Base-by-base conservation (phyloP, 768 basidiomycete genomes). In the Macrolepiota dolichaula region DNA sequence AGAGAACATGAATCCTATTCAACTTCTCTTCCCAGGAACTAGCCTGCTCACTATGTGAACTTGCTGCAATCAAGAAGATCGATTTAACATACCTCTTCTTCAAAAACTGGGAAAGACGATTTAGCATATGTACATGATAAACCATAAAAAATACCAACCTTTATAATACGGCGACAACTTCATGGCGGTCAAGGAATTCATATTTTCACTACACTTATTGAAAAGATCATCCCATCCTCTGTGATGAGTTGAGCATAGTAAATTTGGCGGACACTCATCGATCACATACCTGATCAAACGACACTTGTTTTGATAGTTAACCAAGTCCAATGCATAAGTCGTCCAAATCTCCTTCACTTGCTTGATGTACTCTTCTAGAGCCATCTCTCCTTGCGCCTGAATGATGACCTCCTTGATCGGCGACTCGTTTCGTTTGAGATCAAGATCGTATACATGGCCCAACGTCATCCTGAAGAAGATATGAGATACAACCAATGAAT, bases 341-440 rank as follows among this genome's bases (percentile, higher is more conserved):
- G 92, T 91, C 97, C 97, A 99, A 1, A 84, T 92, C 75, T 98
- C 97, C 72, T 94, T 94, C 70, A 99, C 97, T 74, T 96, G 92
- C 61, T 91, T 90, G 72, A 97, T 89, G 72, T 95, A 97, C 70
- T 96, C 94, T 72, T 97, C 95, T 25, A 96, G 82, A 13, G 94
- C 94, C 92, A 95, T 92, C 89, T 99, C 97, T 75, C 97, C 97
- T 70, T 97, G 95, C 15, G 97, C 97, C 76, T 98, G 97, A 38
- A 93, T 79, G 67, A 98, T 96, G 62, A 97, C 92, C 65, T 97
- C 96, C 70, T 94, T 95, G 76, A 99, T 96, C 36, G 87, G 68
- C 15, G 74, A 76, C 75, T 99, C 97, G 72, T 98, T 98, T 74
- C 84, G 87, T 79, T 94, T 96, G 66, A 98, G 78, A 73, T 98